Base-by-base conservation (phyloP, 257 asterid species). In the Plantago elongata region DNA sequence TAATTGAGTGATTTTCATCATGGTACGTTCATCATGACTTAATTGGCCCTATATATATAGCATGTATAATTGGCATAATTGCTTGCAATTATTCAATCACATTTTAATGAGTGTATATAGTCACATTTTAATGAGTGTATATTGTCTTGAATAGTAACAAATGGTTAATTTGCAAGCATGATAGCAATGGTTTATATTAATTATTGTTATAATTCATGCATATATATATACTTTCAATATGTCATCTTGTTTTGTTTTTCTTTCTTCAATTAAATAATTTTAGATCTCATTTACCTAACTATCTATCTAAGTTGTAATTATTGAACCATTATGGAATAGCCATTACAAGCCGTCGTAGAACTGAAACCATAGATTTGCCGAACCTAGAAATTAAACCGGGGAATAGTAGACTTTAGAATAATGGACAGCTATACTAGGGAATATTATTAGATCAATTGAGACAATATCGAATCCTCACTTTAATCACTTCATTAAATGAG, bases 1-100 rank as follows among this genome's bases (percentile, higher is more conserved):
- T 71, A 63, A 74, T 71, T 67, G 57, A 60, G 66, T 60, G 46
- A 61, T 63, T 70, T 69, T 2, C 13, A 64, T 75, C 72, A 75
- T 69, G 60, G 57, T 64, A 38, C 7, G 3, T 5, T 47, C 51
- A 47, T 46, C 72, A 69, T 79, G 7, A 75, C 27, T 79, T 66
- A 62, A 54, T 59, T 57, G 61, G 66, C 50, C 66, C 70, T 50
- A 34, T 34, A 34, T 34, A 34, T 34, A 63, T 64, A 64, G 40
- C 48, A 44, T 51, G 55, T 59, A 64, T 52, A 56, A 56, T 43
- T 57, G 51, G 17, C 63, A 63, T 45, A 50, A 51, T 57, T 45
- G 48, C 51, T 49, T 12, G 66, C 66, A 62, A 57, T 70, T 43
- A 43, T 56, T 48, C 64, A 68, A 68, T 57, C 66, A 73, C 50